phyloP scores from a whole-genome alignment of 345 rosid species.

The Citrus hindsii region DNA sequence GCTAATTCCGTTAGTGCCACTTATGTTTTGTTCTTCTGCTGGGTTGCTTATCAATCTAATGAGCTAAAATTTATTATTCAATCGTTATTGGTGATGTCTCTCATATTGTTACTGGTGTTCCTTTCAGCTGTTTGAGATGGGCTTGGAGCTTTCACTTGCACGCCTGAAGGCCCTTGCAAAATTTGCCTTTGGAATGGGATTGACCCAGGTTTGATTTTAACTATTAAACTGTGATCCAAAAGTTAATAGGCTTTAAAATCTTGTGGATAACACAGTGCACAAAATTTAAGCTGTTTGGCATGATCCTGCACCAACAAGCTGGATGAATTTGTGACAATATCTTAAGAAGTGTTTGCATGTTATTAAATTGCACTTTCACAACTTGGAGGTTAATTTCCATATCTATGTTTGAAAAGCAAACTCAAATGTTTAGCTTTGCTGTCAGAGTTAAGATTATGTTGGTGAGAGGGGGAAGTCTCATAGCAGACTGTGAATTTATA shows the following conservation, averaged over 20 bases:
- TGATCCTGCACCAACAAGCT: not conserved
- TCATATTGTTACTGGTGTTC: conserved; percentile 2
- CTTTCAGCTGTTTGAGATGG: conserved; percentile 96
- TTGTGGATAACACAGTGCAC: conserved; percentile 1
- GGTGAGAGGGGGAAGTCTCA: not conserved
- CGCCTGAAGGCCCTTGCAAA: conserved; percentile 95
- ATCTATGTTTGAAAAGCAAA: not conserved
- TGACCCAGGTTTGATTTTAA: conserved; percentile 70
- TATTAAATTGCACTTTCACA: not conserved
- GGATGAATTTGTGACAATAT: not conserved
- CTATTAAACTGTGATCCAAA: not conserved
- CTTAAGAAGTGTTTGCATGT: not conserved
- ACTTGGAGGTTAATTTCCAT: not conserved
- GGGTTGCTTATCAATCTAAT: not conserved
- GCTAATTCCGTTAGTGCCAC: not conserved
- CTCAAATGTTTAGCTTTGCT: not conserved
- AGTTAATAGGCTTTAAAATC: not conserved
- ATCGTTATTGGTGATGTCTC: not conserved
- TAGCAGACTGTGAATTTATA: not conserved
- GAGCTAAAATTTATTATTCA: not conserved
- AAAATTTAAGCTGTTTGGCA: not conserved
- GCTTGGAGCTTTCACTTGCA: conserved; percentile 94
- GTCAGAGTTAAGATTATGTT: not conserved
- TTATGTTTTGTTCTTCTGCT: not conserved
- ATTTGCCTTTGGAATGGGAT: conserved; percentile 95